Conservation (phyloP, 2,329 filamentous ascomycete species). For the Aureobasidium melanogenum region DNA sequence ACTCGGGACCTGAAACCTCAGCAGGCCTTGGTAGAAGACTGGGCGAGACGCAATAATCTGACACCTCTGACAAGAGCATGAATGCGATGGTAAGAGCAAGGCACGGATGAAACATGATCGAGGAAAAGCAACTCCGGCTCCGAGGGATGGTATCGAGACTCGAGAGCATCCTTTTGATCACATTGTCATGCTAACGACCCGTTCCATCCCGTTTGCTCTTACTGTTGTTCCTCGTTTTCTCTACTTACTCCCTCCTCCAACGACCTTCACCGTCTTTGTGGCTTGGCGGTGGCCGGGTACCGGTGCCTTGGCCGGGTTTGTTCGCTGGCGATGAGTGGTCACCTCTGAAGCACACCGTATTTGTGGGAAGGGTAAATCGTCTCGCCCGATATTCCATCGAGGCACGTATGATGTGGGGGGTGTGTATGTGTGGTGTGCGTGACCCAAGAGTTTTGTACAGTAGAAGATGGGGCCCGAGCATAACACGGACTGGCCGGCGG, state of each 20-base stretch:
- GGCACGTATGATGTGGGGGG: background rate
- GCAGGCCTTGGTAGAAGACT: background rate
- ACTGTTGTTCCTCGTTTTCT: slow-evolving; percentile 3
- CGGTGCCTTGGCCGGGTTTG: background rate
- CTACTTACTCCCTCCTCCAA: background rate
- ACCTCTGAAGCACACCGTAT: background rate
- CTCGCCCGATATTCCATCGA: background rate
- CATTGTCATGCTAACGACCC: slow-evolving; percentile 7
- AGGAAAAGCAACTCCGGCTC: background rate
- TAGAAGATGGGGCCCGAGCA: background rate
- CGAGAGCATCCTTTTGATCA: background rate
- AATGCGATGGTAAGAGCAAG: slow-evolving; percentile 1
- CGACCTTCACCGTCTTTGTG: slow-evolving; percentile 9
- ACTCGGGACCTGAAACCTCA: slow-evolving; percentile 1
- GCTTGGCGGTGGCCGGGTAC: slow-evolving; percentile 10
- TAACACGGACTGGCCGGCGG: background rate
- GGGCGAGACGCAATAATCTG: background rate
- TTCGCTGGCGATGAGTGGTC: background rate
- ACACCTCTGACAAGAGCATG: background rate
- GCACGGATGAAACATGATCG: slow-evolving; percentile 1
- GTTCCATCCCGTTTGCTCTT: background rate
- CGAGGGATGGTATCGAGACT: background rate
- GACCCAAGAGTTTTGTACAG: background rate
- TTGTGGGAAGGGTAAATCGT: background rate
- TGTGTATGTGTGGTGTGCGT: slow-evolving; percentile 7